Base-by-base conservation (phyloP, 345 rosid genomes). In the Capsella bursapastoris region DNA sequence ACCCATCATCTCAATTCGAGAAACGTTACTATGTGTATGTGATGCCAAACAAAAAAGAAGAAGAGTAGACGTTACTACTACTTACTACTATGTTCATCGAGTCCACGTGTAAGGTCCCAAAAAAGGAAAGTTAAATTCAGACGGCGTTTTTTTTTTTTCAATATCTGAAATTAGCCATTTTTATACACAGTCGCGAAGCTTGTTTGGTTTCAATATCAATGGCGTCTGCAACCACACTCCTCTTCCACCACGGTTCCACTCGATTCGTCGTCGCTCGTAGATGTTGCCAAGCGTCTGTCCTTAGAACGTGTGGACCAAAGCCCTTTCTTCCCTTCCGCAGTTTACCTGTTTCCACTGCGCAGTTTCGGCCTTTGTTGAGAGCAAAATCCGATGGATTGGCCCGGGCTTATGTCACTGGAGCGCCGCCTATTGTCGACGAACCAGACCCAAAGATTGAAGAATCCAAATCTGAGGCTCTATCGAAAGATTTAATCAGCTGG, bases 391-490 rank as follows among this genome's bases (percentile, higher is more conserved):
- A 50, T 53, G 71, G 84, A 0, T 68, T 86, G 60, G 14, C 86
- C 14, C 66, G 79, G 13, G 98, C 95, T 14, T 88, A 89, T 77
- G 87, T 91, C 49, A 80, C 91, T 13, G 97, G 97, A n/a, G 88
- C 86, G 0, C 88, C 96, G 5, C 90, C 96, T 50, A 85, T 83
- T 55, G 66, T 83, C 43, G 84, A 68, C 55, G 95, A 94, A 25
- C 66, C 85, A 10, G 86, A 83, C 70, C 90, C 83, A 41, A 85
- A 68, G 43, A 47, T 82, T 31, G 81, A 83, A 37, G 81, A 35
- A 18, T 55, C 78, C 35, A 72, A 73, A 57, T 55, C 82, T 4
- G 77, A 66, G 29, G 11, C 28, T 5, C 86, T 60, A 72, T 68
- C 88, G 41, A 78, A 80, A 72, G 74, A 80, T 59, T 75, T 88